Conservation (phyloP, 495 filamentous ascomycete species). For the Xylaria grammica region DNA sequence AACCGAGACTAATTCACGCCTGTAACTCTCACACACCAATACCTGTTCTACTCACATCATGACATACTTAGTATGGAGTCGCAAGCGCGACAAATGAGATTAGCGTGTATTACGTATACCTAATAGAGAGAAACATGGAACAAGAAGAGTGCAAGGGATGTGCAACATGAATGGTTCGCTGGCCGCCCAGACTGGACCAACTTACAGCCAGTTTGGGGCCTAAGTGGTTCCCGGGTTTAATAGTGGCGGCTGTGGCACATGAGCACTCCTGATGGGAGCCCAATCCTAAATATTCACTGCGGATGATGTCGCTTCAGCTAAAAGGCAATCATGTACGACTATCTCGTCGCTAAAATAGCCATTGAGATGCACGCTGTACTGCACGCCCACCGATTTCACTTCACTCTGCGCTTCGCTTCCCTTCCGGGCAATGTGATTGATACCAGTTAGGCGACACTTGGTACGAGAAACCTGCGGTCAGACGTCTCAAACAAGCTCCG, state of each 20-base stretch:
- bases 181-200: background rate
- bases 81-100: conserved; percentile 3
- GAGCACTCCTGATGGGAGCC: background rate
- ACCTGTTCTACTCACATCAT: background rate
- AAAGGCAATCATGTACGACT: background rate
- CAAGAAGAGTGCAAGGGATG: background rate
- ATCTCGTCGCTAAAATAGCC: background rate
- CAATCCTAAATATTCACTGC: background rate
- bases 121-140: background rate
- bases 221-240: too few relatives aligned
- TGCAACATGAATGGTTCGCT: background rate
- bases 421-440: background rate
- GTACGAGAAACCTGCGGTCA: background rate
- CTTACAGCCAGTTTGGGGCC: background rate
- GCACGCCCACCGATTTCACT: background rate
- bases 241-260: too few relatives aligned
- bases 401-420: too few relatives aligned
- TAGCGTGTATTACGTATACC: too few relatives aligned
- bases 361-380: too few relatives aligned
- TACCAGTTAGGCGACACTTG: too few relatives aligned
- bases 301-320: background rate
- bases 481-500: conserved; percentile 14
- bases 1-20: too few relatives aligned
- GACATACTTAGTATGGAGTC: background rate
- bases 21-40: background rate